phyloP scores from a whole-genome alignment of 257 asterid genomes.

The Penstemon newberryi region DNA sequence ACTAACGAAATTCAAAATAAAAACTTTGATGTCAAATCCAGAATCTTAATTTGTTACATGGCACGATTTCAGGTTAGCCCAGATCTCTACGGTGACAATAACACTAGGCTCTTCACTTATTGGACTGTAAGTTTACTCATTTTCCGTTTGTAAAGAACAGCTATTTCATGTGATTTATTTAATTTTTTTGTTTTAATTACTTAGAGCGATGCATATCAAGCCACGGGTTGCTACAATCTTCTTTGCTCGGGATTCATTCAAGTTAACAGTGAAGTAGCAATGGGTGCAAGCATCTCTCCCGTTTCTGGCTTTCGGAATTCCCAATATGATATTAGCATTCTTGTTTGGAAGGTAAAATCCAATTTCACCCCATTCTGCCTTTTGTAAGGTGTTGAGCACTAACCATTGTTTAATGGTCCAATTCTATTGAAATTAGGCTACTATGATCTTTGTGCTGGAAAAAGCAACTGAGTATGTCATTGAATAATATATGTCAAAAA shows the following conservation, averaged over 20 bases:
- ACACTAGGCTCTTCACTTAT: conserved; percentile 79
- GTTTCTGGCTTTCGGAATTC: conserved; percentile 62
- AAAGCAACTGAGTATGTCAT: conserved; percentile 23
- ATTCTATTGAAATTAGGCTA: conserved; percentile 1
- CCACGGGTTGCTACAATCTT: conserved; percentile 94
- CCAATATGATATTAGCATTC: conserved; percentile 82
- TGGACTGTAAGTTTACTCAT: conserved; percentile 66
- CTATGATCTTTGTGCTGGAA: conserved; percentile 22
- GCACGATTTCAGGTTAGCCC: conserved; percentile 65
- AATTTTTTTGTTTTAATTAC: conserved; percentile 21
- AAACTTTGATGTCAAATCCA: neutral
- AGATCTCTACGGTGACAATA: conserved; percentile 80
- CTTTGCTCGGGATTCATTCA: conserved; percentile 94
- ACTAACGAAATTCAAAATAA: neutral
- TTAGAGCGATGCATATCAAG: conserved; percentile 94
- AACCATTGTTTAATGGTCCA: conserved; percentile 12
- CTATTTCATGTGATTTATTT: neutral
- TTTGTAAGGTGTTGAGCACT: conserved; percentile 30
- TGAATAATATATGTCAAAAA: conserved; percentile 24
- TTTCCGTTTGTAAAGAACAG: neutral
- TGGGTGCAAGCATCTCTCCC: conserved; percentile 98
- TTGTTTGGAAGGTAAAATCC: conserved; percentile 85
- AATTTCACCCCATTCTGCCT: conserved; percentile 27
- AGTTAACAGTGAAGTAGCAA: conserved; percentile 76
- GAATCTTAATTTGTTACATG: conserved; percentile 1